phyloP scores from a whole-genome alignment of 1,139 yeast genomes.

The Suhomyces maxii region DNA sequence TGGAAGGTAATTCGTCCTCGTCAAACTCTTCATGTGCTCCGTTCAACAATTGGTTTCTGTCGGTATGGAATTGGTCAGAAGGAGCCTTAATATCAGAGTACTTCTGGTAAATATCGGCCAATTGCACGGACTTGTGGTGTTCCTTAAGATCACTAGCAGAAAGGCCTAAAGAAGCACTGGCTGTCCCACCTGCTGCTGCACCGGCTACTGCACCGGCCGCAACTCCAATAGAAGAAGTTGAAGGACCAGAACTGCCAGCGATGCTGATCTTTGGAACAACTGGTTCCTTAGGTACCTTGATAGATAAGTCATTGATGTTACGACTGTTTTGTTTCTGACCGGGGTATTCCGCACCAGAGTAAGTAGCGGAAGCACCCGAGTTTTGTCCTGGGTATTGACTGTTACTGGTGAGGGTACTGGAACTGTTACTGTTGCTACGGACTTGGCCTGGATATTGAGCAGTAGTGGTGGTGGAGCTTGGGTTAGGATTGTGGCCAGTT shows the following conservation, averaged over 20 bases:
- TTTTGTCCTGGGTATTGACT: neutral
- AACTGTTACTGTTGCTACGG: neutral
- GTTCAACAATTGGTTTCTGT: constrained; percentile 32
- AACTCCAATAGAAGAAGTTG: neutral
- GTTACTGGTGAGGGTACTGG: neutral
- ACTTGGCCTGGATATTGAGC: neutral
- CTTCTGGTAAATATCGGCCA: constrained; percentile 48
- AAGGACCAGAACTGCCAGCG: neutral
- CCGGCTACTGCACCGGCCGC: too few relatives aligned
- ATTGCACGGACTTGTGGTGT: constrained; percentile 39
- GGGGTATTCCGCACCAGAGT: neutral
- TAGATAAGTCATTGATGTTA: constrained; percentile 16
- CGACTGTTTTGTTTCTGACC: neutral
- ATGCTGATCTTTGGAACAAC: constrained; percentile 6
- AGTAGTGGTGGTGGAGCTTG: neutral
- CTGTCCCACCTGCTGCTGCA: neutral
- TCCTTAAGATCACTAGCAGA: constrained; percentile 10
- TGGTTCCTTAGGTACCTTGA: constrained; percentile 4
- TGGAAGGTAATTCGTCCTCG: constrained; percentile 38
- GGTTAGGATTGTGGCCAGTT: constrained; percentile 1
- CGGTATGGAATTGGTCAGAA: constrained; percentile 38
- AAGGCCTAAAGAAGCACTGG: neutral
- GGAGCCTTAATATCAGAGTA: constrained; percentile 45
- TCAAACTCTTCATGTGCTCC: constrained; percentile 38
- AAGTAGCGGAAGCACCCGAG: neutral